phyloP scores from a whole-genome alignment of 208 protist species.

The Leishmania arabica region DNA sequence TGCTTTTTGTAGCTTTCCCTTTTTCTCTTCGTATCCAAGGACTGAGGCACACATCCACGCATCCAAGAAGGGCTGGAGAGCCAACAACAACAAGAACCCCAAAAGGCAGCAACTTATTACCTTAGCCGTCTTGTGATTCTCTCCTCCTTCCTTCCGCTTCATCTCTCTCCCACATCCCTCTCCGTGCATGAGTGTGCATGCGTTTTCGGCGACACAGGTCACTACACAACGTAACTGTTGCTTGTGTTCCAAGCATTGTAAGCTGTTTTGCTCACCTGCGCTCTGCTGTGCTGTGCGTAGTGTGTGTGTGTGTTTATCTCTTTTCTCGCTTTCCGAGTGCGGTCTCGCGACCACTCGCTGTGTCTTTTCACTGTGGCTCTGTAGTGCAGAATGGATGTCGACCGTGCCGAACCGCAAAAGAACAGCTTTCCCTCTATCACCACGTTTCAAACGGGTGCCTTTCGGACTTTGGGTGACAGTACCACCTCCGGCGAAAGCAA shows the following conservation, averaged over 20 bases:
- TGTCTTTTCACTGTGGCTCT: background rate
- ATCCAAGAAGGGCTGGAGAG: background rate
- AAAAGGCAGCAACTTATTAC: background rate
- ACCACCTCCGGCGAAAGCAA: background rate
- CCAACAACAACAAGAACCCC: no score
- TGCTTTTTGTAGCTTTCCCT: background rate
- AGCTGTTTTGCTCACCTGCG: background rate
- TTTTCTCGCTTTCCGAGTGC: background rate
- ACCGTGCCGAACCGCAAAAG: background rate
- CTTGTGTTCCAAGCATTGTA: background rate
- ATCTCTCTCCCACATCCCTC: background rate
- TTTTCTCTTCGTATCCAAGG: background rate
- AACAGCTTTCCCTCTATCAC: background rate
- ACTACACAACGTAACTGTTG: background rate
- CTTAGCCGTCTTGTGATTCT: background rate
- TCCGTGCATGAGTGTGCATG: background rate
- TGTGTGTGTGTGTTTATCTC: background rate
- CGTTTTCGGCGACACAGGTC: background rate
- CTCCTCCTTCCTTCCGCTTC: background rate
- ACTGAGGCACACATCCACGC: background rate
- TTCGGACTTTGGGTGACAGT: background rate
- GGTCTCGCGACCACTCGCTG: background rate
- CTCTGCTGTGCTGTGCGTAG: background rate
- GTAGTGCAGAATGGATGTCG: background rate
- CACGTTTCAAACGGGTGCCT: background rate